Evolutionary conservation across 2,329 filamentous ascomycete species (phyloP), one percentile per base, ranked within the genome.

Genomic region (Coleophoma crateriformis): DNA sequence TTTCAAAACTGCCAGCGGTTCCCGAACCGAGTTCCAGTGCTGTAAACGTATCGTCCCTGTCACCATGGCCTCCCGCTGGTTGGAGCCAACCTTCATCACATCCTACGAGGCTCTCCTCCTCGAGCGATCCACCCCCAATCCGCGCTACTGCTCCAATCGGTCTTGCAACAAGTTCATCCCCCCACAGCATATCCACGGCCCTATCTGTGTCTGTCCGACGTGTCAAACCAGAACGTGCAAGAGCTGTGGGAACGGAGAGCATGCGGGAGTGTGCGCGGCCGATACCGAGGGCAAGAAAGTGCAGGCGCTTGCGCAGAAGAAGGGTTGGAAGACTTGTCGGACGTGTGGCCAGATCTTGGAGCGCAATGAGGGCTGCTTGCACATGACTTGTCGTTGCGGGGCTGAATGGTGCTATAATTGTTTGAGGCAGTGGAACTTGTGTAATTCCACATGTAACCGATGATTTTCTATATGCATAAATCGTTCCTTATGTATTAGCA

Each of bases 311-410:
- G 61, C 56, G 14, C 51, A 56, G 46, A 47, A 55, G 27, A 52
- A 55, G 33, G 55, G 59, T 1, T 65, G 60, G 60, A 61, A 56
- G 53, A 52, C 46, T 33, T 64, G 62, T 50, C 54, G 57, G 10
- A 52, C 50, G 10, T 64, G 61, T 51, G 53, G 54, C 8, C 45
- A 51, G 14, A 56, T 64, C 12, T 49, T 64, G 27, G 60, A 63
- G 46, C 57, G 55, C 46, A 58, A 45, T 6, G 51, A 56, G 22
- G 62, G 61, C 1, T 65, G 62, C 53, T 47, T 65, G 8, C 61
- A 65, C 46, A 65, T 65, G 19, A 19, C 19, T 19, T 19, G 19
- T 19, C 19, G 19, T 19, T 19, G 19, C 19, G 19, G 19, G 2
- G 19, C 19, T 2, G 19, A 19, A 19, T 19, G 19, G 19, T 19